Percentiles rank a stretch among this genome's conserved stretches.
phyloP scores from a whole-genome alignment of 2,329 filamentous ascomycete genomes.

The Ophiostoma novo-ulmi region DNA sequence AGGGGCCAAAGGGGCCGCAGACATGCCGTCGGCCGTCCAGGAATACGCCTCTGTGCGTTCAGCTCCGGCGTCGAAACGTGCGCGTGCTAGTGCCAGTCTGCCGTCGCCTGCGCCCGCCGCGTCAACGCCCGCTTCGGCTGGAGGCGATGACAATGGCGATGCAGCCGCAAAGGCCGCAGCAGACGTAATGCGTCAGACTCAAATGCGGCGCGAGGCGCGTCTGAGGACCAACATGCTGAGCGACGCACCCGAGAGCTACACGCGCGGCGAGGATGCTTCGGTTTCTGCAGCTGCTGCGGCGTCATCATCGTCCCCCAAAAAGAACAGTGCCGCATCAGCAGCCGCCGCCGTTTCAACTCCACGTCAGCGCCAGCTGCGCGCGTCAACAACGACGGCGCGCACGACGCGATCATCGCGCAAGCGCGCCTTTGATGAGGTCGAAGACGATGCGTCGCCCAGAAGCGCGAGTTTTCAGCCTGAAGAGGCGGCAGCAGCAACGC shows the following conservation, averaged over 20 bases:
- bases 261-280: constrained; percentile 30
- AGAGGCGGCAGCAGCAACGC: constrained; percentile 15
- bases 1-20: constrained; percentile 9
- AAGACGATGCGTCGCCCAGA: constrained; percentile 50
- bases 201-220: constrained; percentile 32
- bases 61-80: constrained; percentile 23
- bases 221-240: constrained; percentile 36
- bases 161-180: constrained; percentile 29
- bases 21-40: constrained; percentile 25
- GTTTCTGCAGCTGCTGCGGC: not conserved
- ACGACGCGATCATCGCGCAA: constrained; percentile 48
- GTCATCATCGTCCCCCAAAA: not conserved
- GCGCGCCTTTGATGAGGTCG: constrained; percentile 51
- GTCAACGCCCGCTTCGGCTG: constrained; percentile 25
- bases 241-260: constrained; percentile 37
- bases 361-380: constrained; percentile 29
- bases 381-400: constrained; percentile 36
- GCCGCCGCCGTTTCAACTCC: constrained; percentile 22
- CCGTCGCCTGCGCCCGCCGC: constrained; percentile 14
- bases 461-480: constrained; percentile 42
- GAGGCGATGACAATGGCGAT: constrained; percentile 27
- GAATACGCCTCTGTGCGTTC: constrained; percentile 23
- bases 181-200: constrained; percentile 28
- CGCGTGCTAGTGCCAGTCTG: constrained; percentile 21
- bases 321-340: constrained; percentile 8